Conservation (phyloP, 495 filamentous ascomycete species). For the Pseudotulostoma volvatum region DNA sequence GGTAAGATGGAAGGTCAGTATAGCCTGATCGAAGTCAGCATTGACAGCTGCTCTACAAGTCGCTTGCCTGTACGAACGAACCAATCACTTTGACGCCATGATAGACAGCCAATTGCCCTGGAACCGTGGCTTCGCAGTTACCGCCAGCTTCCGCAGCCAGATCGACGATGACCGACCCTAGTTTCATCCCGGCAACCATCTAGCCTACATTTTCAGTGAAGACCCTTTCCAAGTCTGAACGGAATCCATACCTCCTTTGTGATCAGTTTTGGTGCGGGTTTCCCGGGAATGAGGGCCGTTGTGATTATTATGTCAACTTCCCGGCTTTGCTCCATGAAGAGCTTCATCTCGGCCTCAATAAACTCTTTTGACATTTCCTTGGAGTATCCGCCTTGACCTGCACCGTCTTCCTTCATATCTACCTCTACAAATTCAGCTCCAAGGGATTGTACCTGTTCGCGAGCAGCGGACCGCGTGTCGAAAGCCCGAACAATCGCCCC, state of each 20-base stretch:
- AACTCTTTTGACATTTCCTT: constrained; percentile 85
- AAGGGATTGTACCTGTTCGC: constrained; percentile 71
- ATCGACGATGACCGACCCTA: constrained; percentile 66
- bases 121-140: constrained; percentile 59
- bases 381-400: constrained; percentile 66
- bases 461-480: constrained; percentile 60
- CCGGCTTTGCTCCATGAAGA: constrained; percentile 63
- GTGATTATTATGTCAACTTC: constrained; percentile 83
- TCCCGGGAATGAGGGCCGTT: constrained; percentile 65
- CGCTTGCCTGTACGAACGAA: constrained; percentile 13
- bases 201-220: no score
- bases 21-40: constrained; percentile 35
- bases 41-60: background rate
- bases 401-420: constrained; percentile 64
- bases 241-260: constrained; percentile 42
- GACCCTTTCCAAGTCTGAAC: no score
- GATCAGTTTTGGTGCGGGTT: constrained; percentile 59
- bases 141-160: constrained; percentile 68
- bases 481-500: constrained; percentile 77
- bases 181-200: constrained; percentile 68
- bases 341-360: constrained; percentile 73
- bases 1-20: constrained; percentile 62
- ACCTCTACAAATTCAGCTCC: constrained; percentile 77
- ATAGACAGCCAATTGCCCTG: constrained; percentile 48
- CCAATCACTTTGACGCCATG: constrained; percentile 68